These are phyloP conservation scores for Datisca glomerata DNA, from an alignment of 306 rosid species.

Conservation along the genomic window DNA sequence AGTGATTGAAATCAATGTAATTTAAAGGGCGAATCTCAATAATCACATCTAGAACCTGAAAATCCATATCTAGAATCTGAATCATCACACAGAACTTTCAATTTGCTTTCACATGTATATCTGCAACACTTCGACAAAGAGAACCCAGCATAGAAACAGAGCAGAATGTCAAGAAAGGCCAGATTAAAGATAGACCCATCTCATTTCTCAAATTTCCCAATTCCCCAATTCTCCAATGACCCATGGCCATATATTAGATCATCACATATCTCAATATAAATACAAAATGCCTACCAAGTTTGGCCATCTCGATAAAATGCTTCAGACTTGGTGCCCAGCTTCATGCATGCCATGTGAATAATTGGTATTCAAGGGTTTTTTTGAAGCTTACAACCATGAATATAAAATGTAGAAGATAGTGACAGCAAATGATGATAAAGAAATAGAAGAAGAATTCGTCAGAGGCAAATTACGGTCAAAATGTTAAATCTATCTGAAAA, in stretches of 20 bases:
- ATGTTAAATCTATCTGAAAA: background rate
- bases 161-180: background rate
- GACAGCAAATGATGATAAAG: conserved; percentile 11
- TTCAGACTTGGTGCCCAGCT: conserved; percentile 65
- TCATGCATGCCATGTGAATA: conserved; percentile 42
- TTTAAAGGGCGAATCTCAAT: background rate
- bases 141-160: background rate
- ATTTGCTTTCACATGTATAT: background rate
- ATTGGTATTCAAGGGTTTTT: conserved; percentile 1
- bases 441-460: conserved; percentile 3
- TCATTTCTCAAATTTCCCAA: too few species aligned
- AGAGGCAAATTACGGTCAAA: background rate
- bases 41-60: background rate
- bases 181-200: background rate
- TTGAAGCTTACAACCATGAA: conserved; percentile 6
- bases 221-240: background rate
- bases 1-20: background rate
- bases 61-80: background rate
- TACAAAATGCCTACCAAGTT: conserved; percentile 28
- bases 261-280: background rate
- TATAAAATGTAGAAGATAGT: background rate
- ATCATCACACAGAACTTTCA: background rate
- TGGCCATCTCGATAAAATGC: conserved; percentile 61
- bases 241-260: background rate
- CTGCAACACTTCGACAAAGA: background rate